Conservation (phyloP, 2,329 filamentous ascomycete species). For the Blastomyces percursus region DNA sequence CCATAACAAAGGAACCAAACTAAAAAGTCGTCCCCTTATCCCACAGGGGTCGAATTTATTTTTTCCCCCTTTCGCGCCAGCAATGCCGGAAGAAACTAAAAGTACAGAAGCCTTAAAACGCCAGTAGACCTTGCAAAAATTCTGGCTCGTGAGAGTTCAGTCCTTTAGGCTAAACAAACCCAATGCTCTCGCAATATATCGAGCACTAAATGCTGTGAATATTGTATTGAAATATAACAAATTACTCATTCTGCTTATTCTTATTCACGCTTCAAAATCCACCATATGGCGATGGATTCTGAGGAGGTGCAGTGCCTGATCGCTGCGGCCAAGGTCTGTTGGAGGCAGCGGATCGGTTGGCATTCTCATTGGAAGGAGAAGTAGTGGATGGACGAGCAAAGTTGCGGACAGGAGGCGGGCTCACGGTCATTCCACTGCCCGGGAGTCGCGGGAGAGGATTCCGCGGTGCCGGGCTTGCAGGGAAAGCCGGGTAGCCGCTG, state of each 20-base stretch:
- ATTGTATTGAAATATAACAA: not conserved
- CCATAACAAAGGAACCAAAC: not conserved
- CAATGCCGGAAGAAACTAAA: not conserved
- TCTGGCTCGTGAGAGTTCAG: not conserved
- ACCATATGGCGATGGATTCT: slow-evolving; percentile 8
- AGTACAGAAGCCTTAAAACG: not conserved
- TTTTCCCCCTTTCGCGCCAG: not conserved
- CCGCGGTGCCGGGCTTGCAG: slow-evolving; percentile 7
- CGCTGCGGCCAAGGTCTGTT: slow-evolving; percentile 5
- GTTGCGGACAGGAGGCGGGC: slow-evolving; percentile 14
- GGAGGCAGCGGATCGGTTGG: slow-evolving; percentile 14
- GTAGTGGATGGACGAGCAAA: slow-evolving; percentile 16
- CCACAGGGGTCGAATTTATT: not conserved
- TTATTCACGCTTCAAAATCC: not conserved
- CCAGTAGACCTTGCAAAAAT: not conserved
- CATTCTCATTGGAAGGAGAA: slow-evolving; percentile 18
- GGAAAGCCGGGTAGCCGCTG: slow-evolving; percentile 10
- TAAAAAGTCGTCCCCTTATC: not conserved
- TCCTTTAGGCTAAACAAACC: not conserved
- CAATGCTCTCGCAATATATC: not conserved
- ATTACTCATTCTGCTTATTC: not conserved
- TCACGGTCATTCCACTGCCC: slow-evolving; percentile 4
- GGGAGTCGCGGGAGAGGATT: slow-evolving; percentile 4
- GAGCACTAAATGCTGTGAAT: not conserved
- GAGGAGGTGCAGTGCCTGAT: slow-evolving; percentile 18